phyloP scores from a whole-genome alignment of 2,329 filamentous ascomycete species.

The Ophiocordyceps unilateralis region DNA sequence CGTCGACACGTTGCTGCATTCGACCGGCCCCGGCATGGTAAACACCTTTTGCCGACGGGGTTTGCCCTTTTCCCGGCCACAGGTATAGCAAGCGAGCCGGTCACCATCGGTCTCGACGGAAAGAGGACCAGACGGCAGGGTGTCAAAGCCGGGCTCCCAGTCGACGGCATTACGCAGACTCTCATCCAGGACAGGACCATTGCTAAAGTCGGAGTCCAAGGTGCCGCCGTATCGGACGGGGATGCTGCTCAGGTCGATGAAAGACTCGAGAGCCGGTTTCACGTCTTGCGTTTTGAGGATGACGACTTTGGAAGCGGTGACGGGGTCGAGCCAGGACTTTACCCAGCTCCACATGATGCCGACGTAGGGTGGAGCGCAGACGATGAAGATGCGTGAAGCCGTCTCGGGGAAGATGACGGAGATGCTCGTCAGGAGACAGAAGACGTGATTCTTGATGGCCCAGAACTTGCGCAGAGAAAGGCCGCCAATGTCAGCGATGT shows the following conservation, averaged over 20 bases:
- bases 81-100: constrained; percentile 32
- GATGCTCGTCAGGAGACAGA: constrained; percentile 71
- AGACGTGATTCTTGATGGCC: constrained; percentile 78
- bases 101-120: constrained; percentile 14
- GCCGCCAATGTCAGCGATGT: constrained; percentile 82
- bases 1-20: no score
- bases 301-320: constrained; percentile 91
- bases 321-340: constrained; percentile 89
- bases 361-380: constrained; percentile 82
- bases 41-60: constrained; percentile 5
- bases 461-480: constrained; percentile 89
- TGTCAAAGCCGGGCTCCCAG: constrained; percentile 34
- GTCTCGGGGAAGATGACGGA: constrained; percentile 95
- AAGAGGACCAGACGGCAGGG: constrained; percentile 38
- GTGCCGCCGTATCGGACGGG: constrained; percentile 81
- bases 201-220: constrained; percentile 67
- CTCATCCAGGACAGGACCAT: constrained; percentile 56
- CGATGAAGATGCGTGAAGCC: constrained; percentile 50
- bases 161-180: constrained; percentile 28
- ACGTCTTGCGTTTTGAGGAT: constrained; percentile 63
- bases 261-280: constrained; percentile 56
- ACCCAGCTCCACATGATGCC: constrained; percentile 89
- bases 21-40: not conserved
- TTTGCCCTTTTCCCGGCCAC: constrained; percentile 29
- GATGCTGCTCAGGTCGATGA: constrained; percentile 69